These are phyloP conservation scores for Vanrija pseudolonga DNA, from an alignment of 1,284 basidiomycete species.

Conservation along the genomic window DNA sequence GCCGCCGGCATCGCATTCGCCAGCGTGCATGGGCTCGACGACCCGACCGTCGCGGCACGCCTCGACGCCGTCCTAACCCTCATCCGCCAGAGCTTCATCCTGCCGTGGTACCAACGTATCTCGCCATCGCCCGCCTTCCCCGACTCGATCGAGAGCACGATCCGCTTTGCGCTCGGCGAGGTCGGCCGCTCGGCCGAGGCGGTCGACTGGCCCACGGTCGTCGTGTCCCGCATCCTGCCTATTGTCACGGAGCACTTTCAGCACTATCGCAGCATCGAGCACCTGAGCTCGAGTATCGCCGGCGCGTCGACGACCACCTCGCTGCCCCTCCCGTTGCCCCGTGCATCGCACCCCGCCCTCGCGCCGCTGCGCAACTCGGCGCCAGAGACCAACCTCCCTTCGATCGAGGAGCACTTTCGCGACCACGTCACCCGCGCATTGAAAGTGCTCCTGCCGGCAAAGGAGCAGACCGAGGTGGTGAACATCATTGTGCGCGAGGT, in stretches of 20 bases:
- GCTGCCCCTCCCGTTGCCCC: conserved; percentile 32
- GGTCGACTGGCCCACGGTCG: conserved; percentile 70
- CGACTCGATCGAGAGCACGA: conserved; percentile 68
- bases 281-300: conserved; percentile 51
- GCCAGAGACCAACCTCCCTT: conserved; percentile 76
- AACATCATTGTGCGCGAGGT: conserved; percentile 75
- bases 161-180: conserved; percentile 64
- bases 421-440: conserved; percentile 66
- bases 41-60: conserved; percentile 55
- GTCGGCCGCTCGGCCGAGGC: conserved; percentile 57
- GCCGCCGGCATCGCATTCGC: not conserved
- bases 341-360: conserved; percentile 67
- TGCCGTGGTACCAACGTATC: conserved; percentile 77
- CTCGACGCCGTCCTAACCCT: conserved; percentile 74
- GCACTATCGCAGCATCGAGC: conserved; percentile 85
- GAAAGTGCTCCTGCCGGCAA: conserved; percentile 67
- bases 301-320: conserved; percentile 27
- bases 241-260: conserved; percentile 84
- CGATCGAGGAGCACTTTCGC: conserved; percentile 80
- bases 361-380: conserved; percentile 69
- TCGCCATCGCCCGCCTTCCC: conserved; percentile 85
- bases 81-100: conserved; percentile 75
- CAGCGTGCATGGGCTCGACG: conserved; percentile 6
- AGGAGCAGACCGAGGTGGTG: conserved; percentile 69
- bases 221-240: conserved; percentile 80